Percentiles rank a stretch among this genome's conserved stretches.
These are phyloP conservation scores for Piloderma croceum DNA, from an alignment of 768 basidiomycete genomes.

Conservation along the genomic window DNA sequence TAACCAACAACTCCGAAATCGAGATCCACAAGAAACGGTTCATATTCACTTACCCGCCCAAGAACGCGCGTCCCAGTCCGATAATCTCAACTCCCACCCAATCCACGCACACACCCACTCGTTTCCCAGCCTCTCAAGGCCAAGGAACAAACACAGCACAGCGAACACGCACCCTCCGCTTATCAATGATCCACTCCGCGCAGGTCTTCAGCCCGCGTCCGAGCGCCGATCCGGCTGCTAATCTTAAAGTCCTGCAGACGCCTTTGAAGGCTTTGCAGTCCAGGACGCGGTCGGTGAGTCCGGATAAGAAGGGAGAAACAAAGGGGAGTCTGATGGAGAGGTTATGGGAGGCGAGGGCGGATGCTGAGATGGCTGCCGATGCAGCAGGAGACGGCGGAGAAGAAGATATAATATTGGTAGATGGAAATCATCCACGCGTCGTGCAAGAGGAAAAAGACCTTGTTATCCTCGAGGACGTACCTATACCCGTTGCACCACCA, in stretches of 20 bases:
- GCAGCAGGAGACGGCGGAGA: slow-evolving; percentile 19
- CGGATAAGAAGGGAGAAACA: slow-evolving; percentile 12
- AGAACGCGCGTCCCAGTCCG: slow-evolving; percentile 54
- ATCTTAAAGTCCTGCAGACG: slow-evolving; percentile 57
- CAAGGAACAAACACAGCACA: too few species aligned
- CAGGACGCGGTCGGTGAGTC: slow-evolving; percentile 10
- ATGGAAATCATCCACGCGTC: slow-evolving; percentile 60
- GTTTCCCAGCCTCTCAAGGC: too few species aligned
- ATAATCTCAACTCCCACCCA: slow-evolving; percentile 49
- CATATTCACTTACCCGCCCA: slow-evolving; percentile 70
- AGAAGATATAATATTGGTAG: slow-evolving; percentile 54
- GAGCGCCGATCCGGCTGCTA: slow-evolving; percentile 53
- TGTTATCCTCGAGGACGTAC: slow-evolving; percentile 67
- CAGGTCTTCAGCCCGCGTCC: slow-evolving; percentile 69
- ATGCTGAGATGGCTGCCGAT: neutral
- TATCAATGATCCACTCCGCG: slow-evolving; percentile 72
- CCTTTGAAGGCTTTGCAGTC: slow-evolving; percentile 31
- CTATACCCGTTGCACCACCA: slow-evolving; percentile 16
- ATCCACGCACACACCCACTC: too few species aligned
- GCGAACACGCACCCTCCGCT: slow-evolving; percentile 50
- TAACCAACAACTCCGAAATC: slow-evolving; percentile 60
- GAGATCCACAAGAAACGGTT: slow-evolving; percentile 68
- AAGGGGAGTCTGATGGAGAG: slow-evolving; percentile 9
- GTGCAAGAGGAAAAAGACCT: slow-evolving; percentile 67
- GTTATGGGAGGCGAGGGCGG: slow-evolving; percentile 2